Evolutionary conservation across 352 stramenopile species (phyloP).

Genomic region (Phytophthora kernoviae): DNA sequence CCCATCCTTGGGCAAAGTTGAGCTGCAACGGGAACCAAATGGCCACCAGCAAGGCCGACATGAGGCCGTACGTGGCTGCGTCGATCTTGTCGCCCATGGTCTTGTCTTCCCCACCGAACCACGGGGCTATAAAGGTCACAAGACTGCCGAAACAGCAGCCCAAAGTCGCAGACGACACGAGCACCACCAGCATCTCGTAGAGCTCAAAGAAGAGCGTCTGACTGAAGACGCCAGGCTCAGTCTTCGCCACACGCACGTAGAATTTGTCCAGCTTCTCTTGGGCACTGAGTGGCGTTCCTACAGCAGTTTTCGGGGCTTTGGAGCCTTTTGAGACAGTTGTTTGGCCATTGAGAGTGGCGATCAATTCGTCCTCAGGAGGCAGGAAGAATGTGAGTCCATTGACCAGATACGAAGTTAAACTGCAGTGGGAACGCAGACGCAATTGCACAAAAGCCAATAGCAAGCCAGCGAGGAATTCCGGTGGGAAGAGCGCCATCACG

Average conservation of each 20-base stretch:
- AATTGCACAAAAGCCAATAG: conserved; percentile 75
- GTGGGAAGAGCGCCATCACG: conserved; percentile 75
- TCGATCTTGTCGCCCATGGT: conserved; percentile 37
- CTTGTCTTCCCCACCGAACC: conserved; percentile 5
- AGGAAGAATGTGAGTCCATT: conserved; percentile 79
- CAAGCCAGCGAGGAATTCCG: conserved; percentile 74
- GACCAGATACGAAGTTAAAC: conserved; percentile 57
- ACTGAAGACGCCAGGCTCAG: conserved; percentile 61
- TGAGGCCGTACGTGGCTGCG: conserved; percentile 66
- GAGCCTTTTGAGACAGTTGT: conserved; percentile 18
- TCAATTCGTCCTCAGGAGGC: conserved; percentile 72
- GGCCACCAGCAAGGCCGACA: conserved; percentile 65
- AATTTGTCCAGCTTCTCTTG: conserved; percentile 76
- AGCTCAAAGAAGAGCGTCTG: conserved; percentile 85
- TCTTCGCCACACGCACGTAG: conserved; percentile 74
- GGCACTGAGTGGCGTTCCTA: conserved; percentile 42
- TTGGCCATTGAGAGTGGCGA: conserved; percentile 72
- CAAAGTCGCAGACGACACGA: conserved; percentile 59
- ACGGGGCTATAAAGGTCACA: conserved; percentile 41
- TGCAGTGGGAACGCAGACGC: conserved; percentile 65
- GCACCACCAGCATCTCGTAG: conserved; percentile 82
- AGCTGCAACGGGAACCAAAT: conserved; percentile 82
- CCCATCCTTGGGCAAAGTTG: conserved; percentile 64
- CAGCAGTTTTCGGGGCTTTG: conserved; percentile 7
- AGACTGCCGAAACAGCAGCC: conserved; percentile 51